Evolutionary conservation across 768 basidiomycete species (phyloP), one percentile per base, ranked within the genome.

Genomic region (Psilocybe cyanescens): DNA sequence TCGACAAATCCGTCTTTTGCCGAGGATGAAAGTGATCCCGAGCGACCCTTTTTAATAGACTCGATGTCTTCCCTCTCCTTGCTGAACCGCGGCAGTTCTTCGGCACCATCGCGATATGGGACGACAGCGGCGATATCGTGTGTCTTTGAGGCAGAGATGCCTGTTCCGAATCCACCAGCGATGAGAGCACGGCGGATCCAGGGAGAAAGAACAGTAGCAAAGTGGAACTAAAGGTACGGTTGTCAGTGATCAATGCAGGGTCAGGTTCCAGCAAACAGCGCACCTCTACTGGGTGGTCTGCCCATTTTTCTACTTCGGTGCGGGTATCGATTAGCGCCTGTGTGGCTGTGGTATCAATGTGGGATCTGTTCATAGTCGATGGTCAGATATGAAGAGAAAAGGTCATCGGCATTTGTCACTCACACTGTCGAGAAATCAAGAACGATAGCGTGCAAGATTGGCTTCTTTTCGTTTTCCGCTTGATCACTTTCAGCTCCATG

Each of bases 261-360:
- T 48, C 6, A 45, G 16, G 17, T 3, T 41, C 33, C 45, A 47
- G 3, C 8, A 35, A 16, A 47, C 29, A 70, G 4, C 78, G 65
- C 31, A 89, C 89, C 78, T 93, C 91, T 1, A 94, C 84, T 3
- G 86, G 81, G 62, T 81, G 83, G 67, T 95, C 84, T 8, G 89
- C 84, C 90, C 92, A 98, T 68, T 86, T 84, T 71, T 98, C 95
- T n/a, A 98, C 83, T 73, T 91, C 91, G 31, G 77, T 85, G 17
- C 95, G 87, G 1, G 94, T 85, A 72, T 99, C 97, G 59, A 97
- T 89, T 48, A 99, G 81, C 35, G 94, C 86, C 75, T 99, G 97
- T 1, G 94, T 83, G 24, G 91, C 90, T 1, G 97, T 99, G 6
- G 92, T 93, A 69, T 99, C 97, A 46, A 99, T 83, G 65, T 98